Base-by-base conservation (phyloP, 140 eudicot species). In the Cichorium intybus region DNA sequence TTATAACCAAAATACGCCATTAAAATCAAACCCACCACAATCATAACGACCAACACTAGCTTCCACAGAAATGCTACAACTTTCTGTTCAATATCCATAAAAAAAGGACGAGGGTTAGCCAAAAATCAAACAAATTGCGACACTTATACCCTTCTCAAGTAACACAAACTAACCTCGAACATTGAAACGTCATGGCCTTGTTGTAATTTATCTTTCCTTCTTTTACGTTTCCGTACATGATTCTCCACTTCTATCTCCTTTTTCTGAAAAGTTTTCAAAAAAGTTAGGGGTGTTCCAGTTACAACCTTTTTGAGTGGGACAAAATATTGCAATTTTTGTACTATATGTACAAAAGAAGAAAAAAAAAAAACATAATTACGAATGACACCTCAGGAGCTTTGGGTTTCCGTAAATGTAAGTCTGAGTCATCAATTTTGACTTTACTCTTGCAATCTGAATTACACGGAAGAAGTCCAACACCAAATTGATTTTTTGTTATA, bases 391-490 rank as follows among this genome's bases (percentile, higher is more conserved):
- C 87, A 1, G 66, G 68, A 64, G 73, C 68, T 74, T 75, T 76
- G 16, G 85, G 23, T 66, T 82, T 90, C 16, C 97, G 95, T 22
- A 69, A 84, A 29, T 84, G 95, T 61, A 94, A 79, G 52, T 86
- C 95, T 9, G 88, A 34, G 37, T 86, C 99, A 46, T 81, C 81
- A 53, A 62, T 80, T 56, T 81, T 81, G 56, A 65, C 66, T 84
- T 84, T 84, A 69, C 88, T 89, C 78, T 77, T 89, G 82, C 99
- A 94, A 28, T 80, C 89, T 8, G 82, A 66, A 71, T 68, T 82
- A 75, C 99, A 94, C 34, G 80, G 71, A 52, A 94, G 87, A 68
- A 94, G 90, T 66, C 99, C 99, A 11, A 80, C 28, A 39, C 97
- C 99, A 69, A 66, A 89, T 64, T 84, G 95, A 74, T 24, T 78